Evolutionary conservation across 805 yeast genomes (phyloP).

Genomic region (Saturnispora zaruensis): DNA sequence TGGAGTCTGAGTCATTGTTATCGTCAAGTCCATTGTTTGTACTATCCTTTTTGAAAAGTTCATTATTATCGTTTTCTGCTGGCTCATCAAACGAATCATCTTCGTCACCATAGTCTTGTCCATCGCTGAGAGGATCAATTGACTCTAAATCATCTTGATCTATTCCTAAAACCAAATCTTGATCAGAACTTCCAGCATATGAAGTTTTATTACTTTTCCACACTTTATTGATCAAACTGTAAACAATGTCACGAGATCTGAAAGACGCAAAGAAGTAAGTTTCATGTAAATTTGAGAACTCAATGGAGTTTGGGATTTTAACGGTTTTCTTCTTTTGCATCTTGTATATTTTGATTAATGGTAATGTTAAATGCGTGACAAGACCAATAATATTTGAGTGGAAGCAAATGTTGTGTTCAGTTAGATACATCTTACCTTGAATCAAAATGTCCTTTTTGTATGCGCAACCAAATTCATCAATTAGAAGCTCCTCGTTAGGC

Average conservation of each 20-base stretch:
- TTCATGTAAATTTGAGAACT: constrained; percentile 53
- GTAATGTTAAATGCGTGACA: constrained; percentile 50
- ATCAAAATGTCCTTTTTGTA: constrained; percentile 53
- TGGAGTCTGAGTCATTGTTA: constrained; percentile 21
- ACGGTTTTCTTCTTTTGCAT: constrained; percentile 59
- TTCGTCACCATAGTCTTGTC: constrained; percentile 24
- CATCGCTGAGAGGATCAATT: constrained; percentile 3
- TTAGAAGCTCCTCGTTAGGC: constrained; percentile 41
- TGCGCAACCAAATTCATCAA: constrained; percentile 60
- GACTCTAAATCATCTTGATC: constrained; percentile 15
- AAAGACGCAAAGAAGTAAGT: constrained; percentile 59
- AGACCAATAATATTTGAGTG: constrained; percentile 62
- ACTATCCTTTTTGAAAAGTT: constrained; percentile 12
- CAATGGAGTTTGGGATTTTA: constrained; percentile 61
- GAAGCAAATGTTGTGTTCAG: constrained; percentile 49
- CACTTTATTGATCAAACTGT: constrained; percentile 43
- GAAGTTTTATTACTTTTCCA: constrained; percentile 45
- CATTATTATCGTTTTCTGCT: constrained; percentile 21
- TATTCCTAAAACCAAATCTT: constrained; percentile 9
- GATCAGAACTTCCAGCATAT: background rate
- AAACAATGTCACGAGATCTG: constrained; percentile 48
- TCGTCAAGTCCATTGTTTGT: background rate
- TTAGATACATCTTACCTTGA: constrained; percentile 57
- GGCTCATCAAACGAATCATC: constrained; percentile 17
- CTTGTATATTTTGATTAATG: constrained; percentile 53